phyloP scores from a whole-genome alignment of 805 yeast genomes.

The Torulaspora franciscae region DNA sequence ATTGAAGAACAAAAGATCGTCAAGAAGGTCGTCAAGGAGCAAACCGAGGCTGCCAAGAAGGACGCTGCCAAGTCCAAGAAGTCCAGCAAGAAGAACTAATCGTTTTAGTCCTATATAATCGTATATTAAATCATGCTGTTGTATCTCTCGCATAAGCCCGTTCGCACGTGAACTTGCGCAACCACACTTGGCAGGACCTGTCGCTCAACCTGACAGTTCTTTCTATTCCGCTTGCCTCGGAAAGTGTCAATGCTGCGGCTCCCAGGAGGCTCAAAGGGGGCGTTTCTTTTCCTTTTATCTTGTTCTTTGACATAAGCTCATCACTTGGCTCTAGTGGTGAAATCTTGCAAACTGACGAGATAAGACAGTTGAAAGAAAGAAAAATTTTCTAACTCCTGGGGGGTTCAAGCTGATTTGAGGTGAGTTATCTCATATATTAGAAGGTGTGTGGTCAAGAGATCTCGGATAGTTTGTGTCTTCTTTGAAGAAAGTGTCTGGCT shows the following conservation, averaged over 20 bases:
- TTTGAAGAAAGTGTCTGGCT: neutral
- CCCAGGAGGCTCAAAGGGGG: neutral
- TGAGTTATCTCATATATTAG: neutral
- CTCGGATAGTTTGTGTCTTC: neutral
- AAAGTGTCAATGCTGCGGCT: neutral
- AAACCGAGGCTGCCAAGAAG: constrained; percentile 81
- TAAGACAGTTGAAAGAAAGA: neutral
- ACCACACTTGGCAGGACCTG: neutral
- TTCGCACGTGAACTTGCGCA: neutral
- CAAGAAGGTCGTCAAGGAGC: constrained; percentile 97
- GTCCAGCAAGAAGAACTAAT: constrained; percentile 29
- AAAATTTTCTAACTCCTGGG: neutral
- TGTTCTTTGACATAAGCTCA: neutral
- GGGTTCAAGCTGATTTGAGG: neutral
- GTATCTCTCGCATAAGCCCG: neutral
- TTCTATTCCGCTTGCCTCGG: neutral
- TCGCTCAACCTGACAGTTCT: neutral
- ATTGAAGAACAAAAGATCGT: constrained; percentile 99
- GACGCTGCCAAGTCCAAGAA: constrained; percentile 43
- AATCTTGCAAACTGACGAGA: neutral
- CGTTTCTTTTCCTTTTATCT: neutral
- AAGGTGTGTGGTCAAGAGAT: neutral
- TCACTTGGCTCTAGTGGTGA: neutral
- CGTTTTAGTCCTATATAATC: constrained; percentile 4
- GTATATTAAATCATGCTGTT: constrained; percentile 1